These are phyloP conservation scores for Daedaleopsis nitida DNA, from an alignment of 768 basidiomycete species.

Conservation along the genomic window DNA sequence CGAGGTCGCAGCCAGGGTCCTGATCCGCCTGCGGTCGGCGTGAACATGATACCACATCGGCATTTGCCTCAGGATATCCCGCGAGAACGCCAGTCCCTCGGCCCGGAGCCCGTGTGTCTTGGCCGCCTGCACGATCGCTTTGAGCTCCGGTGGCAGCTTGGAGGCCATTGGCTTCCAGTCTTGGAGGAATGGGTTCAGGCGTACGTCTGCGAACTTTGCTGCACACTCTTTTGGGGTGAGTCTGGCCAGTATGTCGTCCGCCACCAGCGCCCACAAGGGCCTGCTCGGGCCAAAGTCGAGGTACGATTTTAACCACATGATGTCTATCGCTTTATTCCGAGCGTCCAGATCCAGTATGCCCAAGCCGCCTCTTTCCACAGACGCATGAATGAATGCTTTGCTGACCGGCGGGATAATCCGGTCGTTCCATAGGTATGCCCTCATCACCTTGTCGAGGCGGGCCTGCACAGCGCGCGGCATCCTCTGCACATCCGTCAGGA, in stretches of 20 bases:
- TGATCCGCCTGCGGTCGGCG: too few species aligned
- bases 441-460: background rate
- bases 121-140: too few species aligned
- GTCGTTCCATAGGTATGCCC: slow-evolving; percentile 11
- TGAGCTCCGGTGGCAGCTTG: too few species aligned
- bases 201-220: too few species aligned
- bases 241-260: background rate
- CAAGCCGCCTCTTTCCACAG: background rate
- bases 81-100: too few species aligned
- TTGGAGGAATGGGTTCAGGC: too few species aligned
- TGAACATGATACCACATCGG: too few species aligned
- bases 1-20: too few species aligned
- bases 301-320: slow-evolving; percentile 19
- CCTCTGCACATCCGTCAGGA: slow-evolving; percentile 25
- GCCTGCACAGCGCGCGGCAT: slow-evolving; percentile 18
- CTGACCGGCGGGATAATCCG: background rate
- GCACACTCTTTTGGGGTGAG: too few species aligned
- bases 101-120: too few species aligned
- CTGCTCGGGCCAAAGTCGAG: background rate
- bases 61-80: too few species aligned
- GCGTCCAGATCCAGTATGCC: background rate
- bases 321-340: slow-evolving; percentile 19
- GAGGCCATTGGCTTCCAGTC: too few species aligned
- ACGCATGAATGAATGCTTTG: background rate
- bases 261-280: slow-evolving; percentile 18